Conservation (phyloP, 148 eudicot species). For the Tetragonia tetragonoides region DNA sequence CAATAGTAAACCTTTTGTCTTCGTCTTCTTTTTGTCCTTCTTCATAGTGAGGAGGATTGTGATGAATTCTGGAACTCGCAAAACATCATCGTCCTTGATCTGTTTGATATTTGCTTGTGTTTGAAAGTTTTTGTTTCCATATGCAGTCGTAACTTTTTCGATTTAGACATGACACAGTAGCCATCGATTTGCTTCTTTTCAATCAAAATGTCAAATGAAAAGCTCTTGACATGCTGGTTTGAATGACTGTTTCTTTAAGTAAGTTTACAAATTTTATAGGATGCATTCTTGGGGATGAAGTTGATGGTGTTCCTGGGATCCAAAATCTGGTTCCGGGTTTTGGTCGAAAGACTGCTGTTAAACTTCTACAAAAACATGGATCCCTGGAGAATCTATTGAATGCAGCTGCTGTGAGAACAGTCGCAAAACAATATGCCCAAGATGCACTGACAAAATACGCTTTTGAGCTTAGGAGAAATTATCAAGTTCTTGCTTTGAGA, state of each 20-base stretch:
- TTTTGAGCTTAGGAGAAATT: constrained; percentile 62
- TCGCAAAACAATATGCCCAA: constrained; percentile 77
- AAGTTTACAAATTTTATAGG: constrained; percentile 38
- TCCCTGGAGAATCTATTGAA: constrained; percentile 67
- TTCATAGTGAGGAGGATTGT: not conserved
- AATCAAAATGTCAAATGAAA: not conserved
- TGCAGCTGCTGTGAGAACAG: constrained; percentile 85
- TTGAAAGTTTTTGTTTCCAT: not conserved
- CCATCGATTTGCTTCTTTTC: not conserved
- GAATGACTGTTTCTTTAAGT: not conserved
- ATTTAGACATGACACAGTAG: not conserved
- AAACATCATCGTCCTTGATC: not conserved
- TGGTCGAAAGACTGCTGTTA: constrained; percentile 82
- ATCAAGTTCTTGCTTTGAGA: constrained; percentile 77
- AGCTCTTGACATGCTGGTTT: not conserved
- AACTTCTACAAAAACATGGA: constrained; percentile 78
- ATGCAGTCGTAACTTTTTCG: too few species aligned
- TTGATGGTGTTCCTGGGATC: constrained; percentile 92
- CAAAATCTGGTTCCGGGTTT: constrained; percentile 81
- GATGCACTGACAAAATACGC: constrained; percentile 83
- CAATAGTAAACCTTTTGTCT: not conserved
- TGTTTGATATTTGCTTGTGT: not conserved
- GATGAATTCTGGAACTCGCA: not conserved
- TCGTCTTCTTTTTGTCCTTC: not conserved
- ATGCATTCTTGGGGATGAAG: constrained; percentile 88